Evolutionary conservation across 129 eudicot species (phyloP), one percentile per base, ranked within the genome.

Genomic region (Daucus carota): DNA sequence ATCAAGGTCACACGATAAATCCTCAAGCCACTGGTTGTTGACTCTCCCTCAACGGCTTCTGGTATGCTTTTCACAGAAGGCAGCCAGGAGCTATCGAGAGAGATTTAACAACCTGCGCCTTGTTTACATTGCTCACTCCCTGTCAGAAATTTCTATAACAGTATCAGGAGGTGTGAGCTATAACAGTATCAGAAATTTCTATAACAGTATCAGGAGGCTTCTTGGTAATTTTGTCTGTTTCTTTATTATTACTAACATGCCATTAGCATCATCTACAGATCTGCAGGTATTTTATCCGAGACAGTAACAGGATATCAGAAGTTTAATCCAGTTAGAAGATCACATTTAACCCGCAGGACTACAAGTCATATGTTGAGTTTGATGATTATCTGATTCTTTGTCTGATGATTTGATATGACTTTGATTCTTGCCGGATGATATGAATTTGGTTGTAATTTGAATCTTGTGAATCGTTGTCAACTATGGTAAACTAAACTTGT

Each of bases 41-140:
- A 78, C 81, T 88, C 90, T 88, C 93, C 90, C 87, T 86, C 88
- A 86, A 84, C 83, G 87, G 92, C 92, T 84, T 86, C 92, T 79
- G 75, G 82, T 78, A 40, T 80, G 74, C 41, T 74, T 81, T 18
- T 18, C 36, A 0, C 41, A 47, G 3, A 36, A n/a, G n/a, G 74
- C 48, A 40, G 80, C 85, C 45, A 66, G 80, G 76, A 82, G 88
- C 65, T 47, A 80, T 83, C 80, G 85, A 52, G 87, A 84, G 88
- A 71, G 88, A 75, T 62, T 69, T 69, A 73, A 74, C 73, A 82
- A 78, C 41, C 59, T 4, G 9, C 40, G 83, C 20, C 54, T 71
- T 75, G 72, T 34, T 50, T 46, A 46, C 59, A 13, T 28, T 83
- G 81, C 87, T 79, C 46, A 77, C 85, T 86, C 83, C 76, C 89